A percentile compares a stretch with the other conserved stretches of the same genome.
Evolutionary conservation across 2,329 filamentous ascomycete genomes (phyloP).

Genomic region (Colletotrichum tropicale): DNA sequence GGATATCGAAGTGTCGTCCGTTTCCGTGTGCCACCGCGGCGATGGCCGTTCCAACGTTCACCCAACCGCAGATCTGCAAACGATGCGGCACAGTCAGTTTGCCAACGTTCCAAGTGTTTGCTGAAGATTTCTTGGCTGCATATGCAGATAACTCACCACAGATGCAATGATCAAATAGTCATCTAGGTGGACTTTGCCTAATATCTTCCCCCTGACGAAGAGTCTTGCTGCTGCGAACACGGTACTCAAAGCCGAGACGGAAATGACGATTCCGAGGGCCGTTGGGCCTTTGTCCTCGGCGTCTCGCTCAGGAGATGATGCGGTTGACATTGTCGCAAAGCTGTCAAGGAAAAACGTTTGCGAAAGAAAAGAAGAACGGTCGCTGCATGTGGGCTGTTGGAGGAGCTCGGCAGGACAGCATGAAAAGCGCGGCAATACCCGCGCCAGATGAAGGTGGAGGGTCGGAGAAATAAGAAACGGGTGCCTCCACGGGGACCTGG

Average conservation of each 20-base stretch:
- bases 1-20: constrained; percentile 39
- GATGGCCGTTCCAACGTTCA: constrained; percentile 36
- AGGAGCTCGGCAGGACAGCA: neutral
- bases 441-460: neutral
- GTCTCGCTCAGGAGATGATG: neutral
- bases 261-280: constrained; percentile 33
- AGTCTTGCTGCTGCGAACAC: constrained; percentile 32
- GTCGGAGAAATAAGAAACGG: neutral
- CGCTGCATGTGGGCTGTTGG: too few relatives aligned
- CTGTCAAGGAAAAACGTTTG: neutral
- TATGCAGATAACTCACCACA: constrained; percentile 26
- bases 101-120: neutral
- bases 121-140: neutral
- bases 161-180: constrained; percentile 39
- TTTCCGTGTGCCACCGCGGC: constrained; percentile 40
- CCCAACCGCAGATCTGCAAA: constrained; percentile 34
- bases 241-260: constrained; percentile 30
- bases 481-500: neutral
- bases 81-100: neutral
- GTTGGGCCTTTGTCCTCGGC: constrained; percentile 30
- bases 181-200: constrained; percentile 37
- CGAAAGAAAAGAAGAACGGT: neutral
- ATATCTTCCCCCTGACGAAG: constrained; percentile 30
- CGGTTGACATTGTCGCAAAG: neutral
- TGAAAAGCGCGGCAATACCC: neutral